Conservation (phyloP, 805 yeast genomes). For the Cyberlindnera veronae region DNA sequence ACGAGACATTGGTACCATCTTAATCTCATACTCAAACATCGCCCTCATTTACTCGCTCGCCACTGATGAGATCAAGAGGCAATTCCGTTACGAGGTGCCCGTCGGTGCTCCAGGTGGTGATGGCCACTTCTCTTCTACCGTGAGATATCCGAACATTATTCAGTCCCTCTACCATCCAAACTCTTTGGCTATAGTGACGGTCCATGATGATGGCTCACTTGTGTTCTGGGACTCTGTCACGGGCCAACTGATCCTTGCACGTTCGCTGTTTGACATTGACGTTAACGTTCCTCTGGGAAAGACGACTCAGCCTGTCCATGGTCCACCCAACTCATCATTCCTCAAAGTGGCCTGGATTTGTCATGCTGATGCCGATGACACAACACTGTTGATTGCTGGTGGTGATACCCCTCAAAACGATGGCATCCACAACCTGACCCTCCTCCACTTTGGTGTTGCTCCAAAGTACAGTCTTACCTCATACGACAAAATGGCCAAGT, state of each 20-base stretch:
- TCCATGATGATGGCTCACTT: conserved; percentile 77
- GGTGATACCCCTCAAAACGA: conserved; percentile 48
- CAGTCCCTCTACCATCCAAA: conserved; percentile 87
- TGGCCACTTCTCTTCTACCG: conserved; percentile 27
- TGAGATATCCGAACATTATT: conserved; percentile 39
- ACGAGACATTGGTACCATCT: conserved; percentile 74
- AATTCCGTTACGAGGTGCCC: conserved; percentile 59
- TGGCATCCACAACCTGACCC: conserved; percentile 43
- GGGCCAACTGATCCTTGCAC: conserved; percentile 70
- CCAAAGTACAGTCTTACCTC: conserved; percentile 79
- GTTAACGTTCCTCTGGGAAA: conserved; percentile 48
- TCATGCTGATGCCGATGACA: conserved; percentile 72
- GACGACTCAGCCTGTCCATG: conserved; percentile 18
- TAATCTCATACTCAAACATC: conserved; percentile 67
- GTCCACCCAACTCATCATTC: conserved; percentile 35
- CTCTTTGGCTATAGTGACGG: conserved; percentile 77
- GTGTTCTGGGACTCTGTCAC: conserved; percentile 91
- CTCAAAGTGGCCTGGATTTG: conserved; percentile 73
- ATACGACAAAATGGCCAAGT: conserved; percentile 76
- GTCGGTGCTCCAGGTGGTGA: conserved; percentile 75
- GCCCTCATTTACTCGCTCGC: conserved; percentile 69
- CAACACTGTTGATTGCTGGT: conserved; percentile 69
- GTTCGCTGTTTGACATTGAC: conserved; percentile 63
- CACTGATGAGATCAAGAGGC: conserved; percentile 51
- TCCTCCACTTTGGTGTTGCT: conserved; percentile 76